Evolutionary conservation across 306 rosid species (phyloP), one percentile per base, ranked within the genome.

Genomic region (Corylus americana): DNA sequence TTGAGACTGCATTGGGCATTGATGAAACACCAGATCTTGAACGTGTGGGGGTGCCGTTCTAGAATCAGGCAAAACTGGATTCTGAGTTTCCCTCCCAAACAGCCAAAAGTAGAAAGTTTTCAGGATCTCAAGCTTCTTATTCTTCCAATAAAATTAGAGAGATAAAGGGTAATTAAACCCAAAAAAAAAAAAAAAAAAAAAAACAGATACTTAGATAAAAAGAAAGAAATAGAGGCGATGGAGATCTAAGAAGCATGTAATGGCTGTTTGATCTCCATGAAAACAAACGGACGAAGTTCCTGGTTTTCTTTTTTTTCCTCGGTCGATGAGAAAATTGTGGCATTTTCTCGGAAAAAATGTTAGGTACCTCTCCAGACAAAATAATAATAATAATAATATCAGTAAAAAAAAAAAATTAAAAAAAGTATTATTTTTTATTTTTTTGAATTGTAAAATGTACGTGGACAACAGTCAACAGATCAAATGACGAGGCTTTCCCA

Each of bases 11-110:
- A 16, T 75, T 75, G 78, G 76, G 81, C 86, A 87, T 76, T 54
- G 86, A 53, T 48, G 81, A 74, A 75, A 88, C 71, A 78, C 54
- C 79, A 80, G 90, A 82, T 79, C 89, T 87, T 77, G 78, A 71
- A 53, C 62, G 67, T 69, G 77, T 57, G 74, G 84, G 82, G 77
- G 42, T 20, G 5, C n/a, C 13, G 51, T 62, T 22, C 29, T 74
- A 55, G 57, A 39, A 13, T 62, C 72, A 73, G 76, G 78, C 51
- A 69, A 63, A 73, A 45, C 22, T 8, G 71, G 70, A 79, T 12
- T 55, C 74, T 37, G 75, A 62, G 61, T 70, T 61, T 25, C 75
- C 35, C 16, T 22, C 71, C 63, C 51, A 37, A 47, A 31, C 20
- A 45, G 74, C 54, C 54, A 62, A 77, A 70, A 59, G 66, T 10